Evolutionary conservation across 139 green algal species (phyloP), one percentile per base, ranked within the genome.

Genomic region (Astrephomene gubernaculifera): DNA sequence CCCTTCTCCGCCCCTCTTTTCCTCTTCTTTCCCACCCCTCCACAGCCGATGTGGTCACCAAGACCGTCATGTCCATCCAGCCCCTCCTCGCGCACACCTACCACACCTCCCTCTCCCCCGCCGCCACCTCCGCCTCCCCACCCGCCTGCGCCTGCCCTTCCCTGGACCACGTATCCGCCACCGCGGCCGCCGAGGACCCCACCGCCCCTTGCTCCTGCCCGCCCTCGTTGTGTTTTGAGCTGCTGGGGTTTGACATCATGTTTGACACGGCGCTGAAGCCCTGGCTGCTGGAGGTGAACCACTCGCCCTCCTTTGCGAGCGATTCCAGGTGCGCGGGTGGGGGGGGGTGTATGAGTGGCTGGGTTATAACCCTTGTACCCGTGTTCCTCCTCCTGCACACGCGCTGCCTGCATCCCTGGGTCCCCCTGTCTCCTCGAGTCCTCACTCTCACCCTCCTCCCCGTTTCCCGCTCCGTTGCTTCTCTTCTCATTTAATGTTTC

Each of bases 261-360:
- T 75, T 96, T 27, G 94, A 97, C 57, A 45, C 25, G 21, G 72
- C 85, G 27, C 87, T 92, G 57, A 64, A 86, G 31, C 93, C 94
- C 10, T 97, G 94, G 94, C 91, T 97, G 71, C 70, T 97, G 2
- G 94, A 97, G 89, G 92, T 97, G 63, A 97, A 97, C 84, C 94
- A 96, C 88, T 95, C 91, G 1, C 95, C 95, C 27, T 95, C 90
- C 52, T 93, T 97, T 41, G 79, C 75, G 12, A 86, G 41, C 27
- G 94, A 96, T 87, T 93, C 90, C 0, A 73, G 82, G 9, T 78
- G 19, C 25, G 70, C 2, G 7, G 7, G 63, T 6, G 7, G n/a
- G 6, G 29, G 19, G 57, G n/a, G n/a, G n/a, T 70, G n/a, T n/a
- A n/a, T n/a, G n/a, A n/a, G n/a, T n/a, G n/a, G n/a, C n/a, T n/a